phyloP scores from a whole-genome alignment of 2,329 filamentous ascomycete species.

The Nigrospora sphaerica region DNA sequence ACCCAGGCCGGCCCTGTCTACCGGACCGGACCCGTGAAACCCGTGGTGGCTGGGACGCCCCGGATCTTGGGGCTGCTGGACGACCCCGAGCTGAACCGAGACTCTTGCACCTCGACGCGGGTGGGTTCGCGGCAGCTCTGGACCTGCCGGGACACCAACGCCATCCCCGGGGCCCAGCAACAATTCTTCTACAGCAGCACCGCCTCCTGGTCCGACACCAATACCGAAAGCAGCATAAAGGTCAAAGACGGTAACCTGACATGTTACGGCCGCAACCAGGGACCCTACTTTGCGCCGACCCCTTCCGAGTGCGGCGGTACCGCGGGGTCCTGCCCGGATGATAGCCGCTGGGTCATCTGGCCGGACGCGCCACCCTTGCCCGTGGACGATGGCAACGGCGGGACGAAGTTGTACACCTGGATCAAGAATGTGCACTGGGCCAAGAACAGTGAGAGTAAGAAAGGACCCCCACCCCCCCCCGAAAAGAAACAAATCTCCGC shows the following conservation, averaged over 20 bases:
- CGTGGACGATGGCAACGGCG: no score
- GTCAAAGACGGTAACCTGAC: neutral
- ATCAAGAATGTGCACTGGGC: no score
- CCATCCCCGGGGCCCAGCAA: conserved; percentile 8
- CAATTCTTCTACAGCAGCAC: conserved; percentile 15
- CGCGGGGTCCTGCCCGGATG: conserved; percentile 5
- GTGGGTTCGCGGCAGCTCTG: conserved; percentile 9
- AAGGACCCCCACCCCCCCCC: no score
- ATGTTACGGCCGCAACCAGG: conserved; percentile 4
- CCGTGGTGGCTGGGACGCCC: no score
- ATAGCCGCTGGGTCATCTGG: neutral
- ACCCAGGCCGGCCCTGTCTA: no score
- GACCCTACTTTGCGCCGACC: conserved; percentile 9
- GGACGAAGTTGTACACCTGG: no score
- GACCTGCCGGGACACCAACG: conserved; percentile 11
- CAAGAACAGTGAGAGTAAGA: no score
- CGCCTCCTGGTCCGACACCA: conserved; percentile 11
- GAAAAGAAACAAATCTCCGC: no score
- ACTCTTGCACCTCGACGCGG: conserved; percentile 11
- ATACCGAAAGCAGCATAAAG: neutral
- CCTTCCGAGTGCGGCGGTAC: conserved; percentile 3
- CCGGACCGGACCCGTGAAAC: no score
- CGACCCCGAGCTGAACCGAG: conserved; percentile 5
- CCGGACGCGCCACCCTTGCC: no score
- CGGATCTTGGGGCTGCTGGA: no score